Percentiles rank a stretch among this genome's conserved stretches.
phyloP scores from a whole-genome alignment of 2,329 filamentous ascomycete genomes.

The Coniosporium tulheliwenetii region DNA sequence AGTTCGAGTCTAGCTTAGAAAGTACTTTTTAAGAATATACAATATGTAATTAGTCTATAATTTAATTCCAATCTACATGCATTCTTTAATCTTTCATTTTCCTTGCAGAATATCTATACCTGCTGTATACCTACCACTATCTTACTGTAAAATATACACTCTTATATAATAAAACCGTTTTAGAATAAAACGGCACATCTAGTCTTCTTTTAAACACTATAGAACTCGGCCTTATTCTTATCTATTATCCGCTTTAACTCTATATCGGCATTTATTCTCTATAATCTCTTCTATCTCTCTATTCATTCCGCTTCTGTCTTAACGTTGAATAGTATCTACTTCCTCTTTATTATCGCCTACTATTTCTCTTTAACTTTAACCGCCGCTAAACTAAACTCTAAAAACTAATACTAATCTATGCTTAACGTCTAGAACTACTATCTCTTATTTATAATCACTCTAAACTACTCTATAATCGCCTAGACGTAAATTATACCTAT shows the following conservation, averaged over 20 bases:
- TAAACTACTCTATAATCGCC: background rate
- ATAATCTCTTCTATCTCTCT: conserved; percentile 1
- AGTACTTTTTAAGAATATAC: too few species aligned
- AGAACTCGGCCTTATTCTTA: conserved; percentile 6
- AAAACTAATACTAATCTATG: background rate
- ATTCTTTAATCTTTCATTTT: too few species aligned
- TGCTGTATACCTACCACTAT: too few species aligned
- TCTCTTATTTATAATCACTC: background rate
- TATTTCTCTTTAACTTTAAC: too few species aligned
- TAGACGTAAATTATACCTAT: background rate
- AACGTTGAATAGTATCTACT: background rate
- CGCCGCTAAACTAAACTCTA: background rate
- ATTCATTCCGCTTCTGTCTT: conserved; percentile 2
- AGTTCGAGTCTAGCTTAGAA: too few species aligned
- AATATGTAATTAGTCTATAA: too few species aligned
- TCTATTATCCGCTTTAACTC: conserved; percentile 6
- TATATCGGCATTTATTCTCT: conserved; percentile 3
- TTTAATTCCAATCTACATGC: too few species aligned
- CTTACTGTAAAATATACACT: too few species aligned
- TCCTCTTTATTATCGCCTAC: too few species aligned
- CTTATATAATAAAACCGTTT: too few species aligned
- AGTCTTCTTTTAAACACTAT: conserved; percentile 6
- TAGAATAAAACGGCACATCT: too few species aligned
- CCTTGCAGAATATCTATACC: too few species aligned
- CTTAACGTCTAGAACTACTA: background rate